These are phyloP conservation scores for Ceratocystis ficicola DNA, from an alignment of 2,329 filamentous ascomycete genomes.

Conservation along the genomic window DNA sequence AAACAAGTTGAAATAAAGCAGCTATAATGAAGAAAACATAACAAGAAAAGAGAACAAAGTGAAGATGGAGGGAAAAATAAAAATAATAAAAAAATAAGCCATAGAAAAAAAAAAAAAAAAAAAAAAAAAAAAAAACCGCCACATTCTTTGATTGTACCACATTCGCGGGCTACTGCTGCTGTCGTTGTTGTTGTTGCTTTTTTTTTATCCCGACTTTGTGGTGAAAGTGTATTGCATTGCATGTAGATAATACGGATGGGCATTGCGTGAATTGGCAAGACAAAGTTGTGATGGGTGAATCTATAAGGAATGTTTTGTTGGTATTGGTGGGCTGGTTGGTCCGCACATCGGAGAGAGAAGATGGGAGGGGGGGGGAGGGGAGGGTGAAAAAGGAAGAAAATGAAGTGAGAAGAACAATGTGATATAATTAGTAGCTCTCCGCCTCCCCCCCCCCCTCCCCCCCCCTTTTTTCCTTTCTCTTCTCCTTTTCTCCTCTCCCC, in stretches of 20 bases:
- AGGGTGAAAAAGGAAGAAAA: neutral
- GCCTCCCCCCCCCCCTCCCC: neutral
- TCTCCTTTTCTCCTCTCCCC: neutral
- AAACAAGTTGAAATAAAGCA: neutral
- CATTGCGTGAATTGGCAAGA: too few relatives aligned
- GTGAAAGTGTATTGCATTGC: too few relatives aligned
- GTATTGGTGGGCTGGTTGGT: neutral
- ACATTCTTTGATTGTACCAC: too few relatives aligned
- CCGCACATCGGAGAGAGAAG: conserved; percentile 1
- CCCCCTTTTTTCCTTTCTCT: neutral
- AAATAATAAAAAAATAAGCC: too few relatives aligned
- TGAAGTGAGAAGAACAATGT: too few relatives aligned
- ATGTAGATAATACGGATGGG: too few relatives aligned
- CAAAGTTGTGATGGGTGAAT: too few relatives aligned
- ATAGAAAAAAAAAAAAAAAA: neutral
- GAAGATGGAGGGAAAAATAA: neutral
- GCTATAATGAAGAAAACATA: neutral
- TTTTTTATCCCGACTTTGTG: too few relatives aligned
- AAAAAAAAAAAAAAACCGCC: neutral
- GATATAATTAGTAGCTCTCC: neutral
- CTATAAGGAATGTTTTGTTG: too few relatives aligned
- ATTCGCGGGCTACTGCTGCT: too few relatives aligned
- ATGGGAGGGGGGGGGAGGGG: neutral
- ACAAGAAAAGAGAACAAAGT: neutral
- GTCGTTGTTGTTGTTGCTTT: too few relatives aligned